Conservation (phyloP, 2,329 filamentous ascomycete species). For the Paracoccidioides lutzii region DNA sequence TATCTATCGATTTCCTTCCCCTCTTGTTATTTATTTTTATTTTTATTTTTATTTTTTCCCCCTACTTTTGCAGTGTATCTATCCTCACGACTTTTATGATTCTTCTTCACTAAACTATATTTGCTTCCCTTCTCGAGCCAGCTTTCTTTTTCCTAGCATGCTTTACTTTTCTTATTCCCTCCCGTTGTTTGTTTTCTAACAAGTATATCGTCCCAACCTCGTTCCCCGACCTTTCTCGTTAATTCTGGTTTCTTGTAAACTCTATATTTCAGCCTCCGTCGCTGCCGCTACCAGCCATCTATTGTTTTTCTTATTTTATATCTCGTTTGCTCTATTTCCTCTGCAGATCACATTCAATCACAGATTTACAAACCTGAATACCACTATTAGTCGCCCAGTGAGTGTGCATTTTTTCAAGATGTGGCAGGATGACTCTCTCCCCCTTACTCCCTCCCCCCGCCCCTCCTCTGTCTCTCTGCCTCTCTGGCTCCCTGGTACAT, state of each 20-base stretch:
- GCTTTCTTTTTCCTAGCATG: not conserved
- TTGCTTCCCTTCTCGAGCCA: not conserved
- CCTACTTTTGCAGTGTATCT: not conserved
- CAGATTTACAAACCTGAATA: not conserved
- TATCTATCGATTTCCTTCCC: not conserved
- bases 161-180: not conserved
- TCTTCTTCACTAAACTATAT: not conserved
- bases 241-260: not conserved
- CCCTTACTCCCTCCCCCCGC: no score
- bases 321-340: not conserved
- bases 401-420: not conserved
- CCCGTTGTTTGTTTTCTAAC: not conserved
- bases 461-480: no score
- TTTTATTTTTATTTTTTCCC: slow-evolving; percentile 10
- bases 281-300: not conserved
- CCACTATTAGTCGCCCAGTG: not conserved
- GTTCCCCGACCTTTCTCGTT: not conserved
- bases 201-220: not conserved
- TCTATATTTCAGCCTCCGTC: not conserved
- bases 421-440: no score
- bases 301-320: not conserved
- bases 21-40: slow-evolving; percentile 11
- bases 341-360: not conserved
- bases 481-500: no score
- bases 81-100: slow-evolving; percentile 1